Percentiles rank a stretch among this genome's conserved stretches.
These are phyloP conservation scores for Alternaria sp. DNA, from an alignment of 2,329 filamentous ascomycete species.

Conservation along the genomic window DNA sequence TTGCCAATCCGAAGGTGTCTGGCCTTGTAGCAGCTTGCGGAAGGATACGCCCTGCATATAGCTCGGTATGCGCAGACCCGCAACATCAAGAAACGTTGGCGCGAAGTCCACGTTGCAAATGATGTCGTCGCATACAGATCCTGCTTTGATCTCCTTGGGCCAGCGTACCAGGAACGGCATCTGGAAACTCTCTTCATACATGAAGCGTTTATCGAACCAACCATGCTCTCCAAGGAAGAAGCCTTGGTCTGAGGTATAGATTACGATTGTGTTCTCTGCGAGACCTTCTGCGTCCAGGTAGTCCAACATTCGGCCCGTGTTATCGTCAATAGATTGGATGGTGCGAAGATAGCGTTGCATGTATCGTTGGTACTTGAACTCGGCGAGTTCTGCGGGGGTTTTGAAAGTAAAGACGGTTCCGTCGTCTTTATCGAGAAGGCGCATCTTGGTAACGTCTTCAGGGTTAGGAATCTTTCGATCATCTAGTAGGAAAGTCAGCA, in stretches of 20 bases:
- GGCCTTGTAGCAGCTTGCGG: constrained; percentile 47
- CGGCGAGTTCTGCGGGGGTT: constrained; percentile 53
- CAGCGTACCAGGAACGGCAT: constrained; percentile 64
- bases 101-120: constrained; percentile 66
- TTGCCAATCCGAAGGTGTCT: constrained; percentile 57
- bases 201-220: constrained; percentile 68
- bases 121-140: constrained; percentile 58
- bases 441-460: constrained; percentile 41
- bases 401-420: constrained; percentile 59
- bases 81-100: constrained; percentile 60
- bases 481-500: constrained; percentile 14
- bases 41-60: constrained; percentile 65
- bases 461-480: constrained; percentile 54
- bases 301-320: constrained; percentile 60
- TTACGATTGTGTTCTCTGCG: constrained; percentile 59
- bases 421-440: constrained; percentile 58
- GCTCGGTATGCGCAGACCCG: constrained; percentile 52
- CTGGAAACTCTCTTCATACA: constrained; percentile 67
- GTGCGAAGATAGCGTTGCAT: constrained; percentile 58
- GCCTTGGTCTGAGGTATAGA: constrained; percentile 66
- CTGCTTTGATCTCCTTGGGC: constrained; percentile 53
- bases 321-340: constrained; percentile 64
- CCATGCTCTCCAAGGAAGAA: constrained; percentile 67
- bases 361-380: constrained; percentile 65
- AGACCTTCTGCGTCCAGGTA: constrained; percentile 57